Base-by-base conservation (phyloP, 192 early-diverging fungal species). In the Mortierella hygrophila region DNA sequence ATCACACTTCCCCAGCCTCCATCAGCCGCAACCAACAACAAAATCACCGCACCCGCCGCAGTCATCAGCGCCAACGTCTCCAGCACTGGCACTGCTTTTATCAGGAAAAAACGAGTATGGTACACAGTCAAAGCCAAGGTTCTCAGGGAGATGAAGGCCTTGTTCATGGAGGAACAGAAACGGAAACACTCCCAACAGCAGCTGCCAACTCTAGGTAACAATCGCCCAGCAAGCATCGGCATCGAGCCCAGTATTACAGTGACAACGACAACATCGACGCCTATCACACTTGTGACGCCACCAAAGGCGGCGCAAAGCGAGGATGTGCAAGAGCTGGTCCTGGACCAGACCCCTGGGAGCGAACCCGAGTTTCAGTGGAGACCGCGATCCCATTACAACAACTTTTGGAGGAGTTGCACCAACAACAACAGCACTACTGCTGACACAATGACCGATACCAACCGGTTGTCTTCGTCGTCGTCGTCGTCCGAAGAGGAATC, bases 131-230 rank as follows among this genome's bases (percentile, higher is more conserved):
- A 72, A 29, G 70, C 70, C 37, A 72, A 72, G 38, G 76, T 78
- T 0, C 70, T 83, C 9, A 83, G 74, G 8, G 65, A 79, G 23
- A 83, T 83, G 82, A 78, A 79, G 35, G 42, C 55, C 0, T 55
- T 78, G 3, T 83, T 73, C n/a, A 11, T 69, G n/a, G 5, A 8
- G 42, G 82, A 83, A 26, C 82, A 77, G 40, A 21, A 52, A 52
- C 38, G 37, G 41, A n/a, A 75, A 46, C 23, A 32, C 3, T 11
- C 42, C 32, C 37, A 29, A 16, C 49, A 26, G 15, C 32, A 20
- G 35, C 46, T 7, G 71, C 9, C 46, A 69, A 16, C 15, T 47
- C 44, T 46, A 16, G 35, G 29, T 42, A 21, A 32, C 42, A 18
- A 29, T 74, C 26, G 72, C 35, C 41, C 46, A 38, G 47, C 52